Conservation (phyloP, 2,329 filamentous ascomycete genomes). For the Emericellopsis atlantica region DNA sequence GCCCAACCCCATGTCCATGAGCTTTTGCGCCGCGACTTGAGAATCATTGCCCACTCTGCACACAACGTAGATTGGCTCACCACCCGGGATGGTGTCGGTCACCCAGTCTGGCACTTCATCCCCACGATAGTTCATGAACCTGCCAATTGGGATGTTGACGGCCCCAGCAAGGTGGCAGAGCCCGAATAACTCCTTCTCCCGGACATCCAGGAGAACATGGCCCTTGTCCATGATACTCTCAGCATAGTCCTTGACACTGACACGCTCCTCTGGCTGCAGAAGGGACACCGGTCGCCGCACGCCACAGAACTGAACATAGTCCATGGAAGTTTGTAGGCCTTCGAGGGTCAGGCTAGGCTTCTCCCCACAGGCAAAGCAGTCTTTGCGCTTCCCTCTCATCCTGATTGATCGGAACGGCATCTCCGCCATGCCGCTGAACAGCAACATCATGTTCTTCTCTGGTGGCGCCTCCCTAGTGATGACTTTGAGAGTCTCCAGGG, state of each 20-base stretch:
- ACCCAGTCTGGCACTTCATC: conserved; percentile 20
- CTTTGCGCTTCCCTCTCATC: conserved; percentile 54
- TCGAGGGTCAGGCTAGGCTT: conserved; percentile 49
- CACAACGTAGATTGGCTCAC: conserved; percentile 54
- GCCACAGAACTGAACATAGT: conserved; percentile 84
- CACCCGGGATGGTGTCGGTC: conserved; percentile 18
- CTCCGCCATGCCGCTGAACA: conserved; percentile 25
- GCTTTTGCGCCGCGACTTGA: conserved; percentile 52
- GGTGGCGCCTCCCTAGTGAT: conserved; percentile 30
- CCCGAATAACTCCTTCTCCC: conserved; percentile 74
- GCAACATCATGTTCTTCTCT: conserved; percentile 26
- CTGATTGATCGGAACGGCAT: conserved; percentile 59
- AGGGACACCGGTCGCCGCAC: conserved; percentile 38
- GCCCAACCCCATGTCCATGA: conserved; percentile 49
- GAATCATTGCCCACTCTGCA: conserved; percentile 72
- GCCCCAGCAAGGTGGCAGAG: conserved; percentile 66
- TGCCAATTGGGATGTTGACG: conserved; percentile 49
- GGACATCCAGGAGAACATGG: conserved; percentile 66
- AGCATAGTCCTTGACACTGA: conserved; percentile 50
- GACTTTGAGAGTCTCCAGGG: conserved; percentile 79
- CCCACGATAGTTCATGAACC: conserved; percentile 42
- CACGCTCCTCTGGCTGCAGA: conserved; percentile 51
- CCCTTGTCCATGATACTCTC: neutral
- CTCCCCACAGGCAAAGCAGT: conserved; percentile 67
- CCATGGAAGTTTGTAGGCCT: conserved; percentile 49